Base-by-base conservation (phyloP, 495 filamentous ascomycete genomes). In the Copromyces sp. region DNA sequence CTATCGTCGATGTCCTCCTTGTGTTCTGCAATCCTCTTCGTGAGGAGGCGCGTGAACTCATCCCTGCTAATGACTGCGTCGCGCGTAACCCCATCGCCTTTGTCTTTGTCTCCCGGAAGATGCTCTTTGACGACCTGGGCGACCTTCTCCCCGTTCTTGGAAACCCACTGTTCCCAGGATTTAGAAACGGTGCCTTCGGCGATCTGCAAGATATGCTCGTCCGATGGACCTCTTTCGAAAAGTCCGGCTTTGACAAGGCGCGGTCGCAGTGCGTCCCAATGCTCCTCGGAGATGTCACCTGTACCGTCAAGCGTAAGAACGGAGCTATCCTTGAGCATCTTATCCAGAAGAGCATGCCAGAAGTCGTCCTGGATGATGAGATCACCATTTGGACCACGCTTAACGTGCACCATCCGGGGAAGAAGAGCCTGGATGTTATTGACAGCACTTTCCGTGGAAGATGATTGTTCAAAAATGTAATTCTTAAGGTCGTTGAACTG, bases 281-380 rank as follows among this genome's bases (percentile, higher is more conserved):
- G 79, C 14, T 70, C 41, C 7, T 82, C 80, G 1, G 80, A 80
- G 20, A 82, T 74, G 20, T 75, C 69, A 32, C 70, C 69, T 14
- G 79, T 74, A 39, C 53, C 69, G 32, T 82, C 75, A 4, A 83
- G 69, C 17, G 77, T 79, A 11, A 81, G 72, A 24, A 83, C 78
- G 37, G 72, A 76, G 12, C 78, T 72, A 41, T 85, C 83, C 5
- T 72, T 70, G 29, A 70, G 68, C 38, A 83, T 80, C 9, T 73
- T 47, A 12, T 80, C 79, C 40, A 78, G 79, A 24, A 90, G 74
- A 4, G 87, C 87, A 68, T 83, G 79, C 87, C 86, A 90, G 69
- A 90, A 87, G 9, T 86, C 83, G 24, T 86, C 79, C 3, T 85
- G 78, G 68, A 89, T 84, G 59, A 82, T 75, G 0, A 80, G 69